Evolutionary conservation across 768 basidiomycete genomes (phyloP), one percentile per base, ranked within the genome.

Genomic region (Amanita inopinata): DNA sequence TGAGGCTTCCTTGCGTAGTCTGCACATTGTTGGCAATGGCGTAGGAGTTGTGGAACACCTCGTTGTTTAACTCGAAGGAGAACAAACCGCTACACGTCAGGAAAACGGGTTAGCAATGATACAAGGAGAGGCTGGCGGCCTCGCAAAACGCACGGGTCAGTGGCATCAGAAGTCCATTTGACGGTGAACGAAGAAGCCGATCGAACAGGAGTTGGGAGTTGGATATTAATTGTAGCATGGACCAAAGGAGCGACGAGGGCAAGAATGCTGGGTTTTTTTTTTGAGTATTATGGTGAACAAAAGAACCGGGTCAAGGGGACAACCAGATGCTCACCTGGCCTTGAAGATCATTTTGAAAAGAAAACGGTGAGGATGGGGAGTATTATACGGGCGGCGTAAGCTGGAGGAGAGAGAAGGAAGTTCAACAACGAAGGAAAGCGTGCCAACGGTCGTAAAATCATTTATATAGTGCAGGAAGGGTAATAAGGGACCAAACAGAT

Each of bases 21-120:
- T 61, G 44, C 1, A 83, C 62, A 46, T 73, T 76, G 65, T 71
- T 78, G 9, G 67, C 70, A 42, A 83, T 65, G 34, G 71, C 78
- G 36, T 68, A 73, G 0, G 63, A 41, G 43, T 74, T 58, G 61
- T 80, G 62, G 69, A 82, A 83, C 0, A 20, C 17, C 0, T 50
- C 12, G 57, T 79, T 76, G 36, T 49, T 38, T 42, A 83, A 58
- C 56, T 73, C 65, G 11, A 81, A 24, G 14, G 69, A 61, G 52
- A 70, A 75, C 3, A 44, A 39, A 0, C 37, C 2, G 0, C 62
- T 62, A 28, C 8, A 30, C n/a, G 17, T 10, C 19, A 0, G 8
- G 9, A 33, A 9, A 37, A 14, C 27, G 27, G 27, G 27, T 27
- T 27, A 35, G 35, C 19, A 6, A n/a, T 40, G n/a, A 32, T 30